phyloP scores from a whole-genome alignment of 108 stramenopile genomes.

The Pseudonitzschia delicatissima region DNA sequence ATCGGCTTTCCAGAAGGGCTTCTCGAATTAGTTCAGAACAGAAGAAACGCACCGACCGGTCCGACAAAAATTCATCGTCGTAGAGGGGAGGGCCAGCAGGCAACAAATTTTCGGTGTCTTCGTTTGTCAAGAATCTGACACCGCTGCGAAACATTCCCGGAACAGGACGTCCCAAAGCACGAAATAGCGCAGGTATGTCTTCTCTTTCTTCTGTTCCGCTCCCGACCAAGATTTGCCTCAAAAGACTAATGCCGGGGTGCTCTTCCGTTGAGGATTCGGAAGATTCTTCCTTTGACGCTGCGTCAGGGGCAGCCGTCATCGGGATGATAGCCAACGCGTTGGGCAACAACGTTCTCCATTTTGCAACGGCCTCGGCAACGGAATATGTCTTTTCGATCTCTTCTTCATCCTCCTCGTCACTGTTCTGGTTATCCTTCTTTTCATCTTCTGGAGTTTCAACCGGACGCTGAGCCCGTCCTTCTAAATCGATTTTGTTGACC shows the following conservation, averaged over 20 bases:
- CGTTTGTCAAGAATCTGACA: conserved; percentile 41
- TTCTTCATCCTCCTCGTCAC: conserved; percentile 25
- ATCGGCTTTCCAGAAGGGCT: conserved; percentile 62
- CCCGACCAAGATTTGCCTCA: conserved; percentile 61
- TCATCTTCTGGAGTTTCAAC: neutral
- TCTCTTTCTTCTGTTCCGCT: conserved; percentile 23
- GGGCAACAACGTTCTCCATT: conserved; percentile 70
- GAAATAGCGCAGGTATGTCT: conserved; percentile 62
- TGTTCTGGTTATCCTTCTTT: conserved; percentile 10
- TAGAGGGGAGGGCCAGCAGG: conserved; percentile 75
- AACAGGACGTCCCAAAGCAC: conserved; percentile 74
- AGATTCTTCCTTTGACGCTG: neutral
- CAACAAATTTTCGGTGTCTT: conserved; percentile 47
- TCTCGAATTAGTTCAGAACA: conserved; percentile 84
- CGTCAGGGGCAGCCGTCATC: conserved; percentile 51
- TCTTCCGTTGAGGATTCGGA: conserved; percentile 4
- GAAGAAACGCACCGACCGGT: conserved; percentile 85
- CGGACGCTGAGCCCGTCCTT: conserved; percentile 28
- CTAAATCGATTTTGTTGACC: conserved; percentile 89
- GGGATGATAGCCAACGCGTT: conserved; percentile 80
- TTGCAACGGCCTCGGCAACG: conserved; percentile 60
- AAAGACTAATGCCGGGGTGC: conserved; percentile 53
- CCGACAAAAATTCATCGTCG: conserved; percentile 70
- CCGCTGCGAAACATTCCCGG: conserved; percentile 69
- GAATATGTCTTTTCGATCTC: conserved; percentile 37